These are phyloP conservation scores for Stellera chamaejasme DNA, from an alignment of 345 rosid species.

Conservation along the genomic window DNA sequence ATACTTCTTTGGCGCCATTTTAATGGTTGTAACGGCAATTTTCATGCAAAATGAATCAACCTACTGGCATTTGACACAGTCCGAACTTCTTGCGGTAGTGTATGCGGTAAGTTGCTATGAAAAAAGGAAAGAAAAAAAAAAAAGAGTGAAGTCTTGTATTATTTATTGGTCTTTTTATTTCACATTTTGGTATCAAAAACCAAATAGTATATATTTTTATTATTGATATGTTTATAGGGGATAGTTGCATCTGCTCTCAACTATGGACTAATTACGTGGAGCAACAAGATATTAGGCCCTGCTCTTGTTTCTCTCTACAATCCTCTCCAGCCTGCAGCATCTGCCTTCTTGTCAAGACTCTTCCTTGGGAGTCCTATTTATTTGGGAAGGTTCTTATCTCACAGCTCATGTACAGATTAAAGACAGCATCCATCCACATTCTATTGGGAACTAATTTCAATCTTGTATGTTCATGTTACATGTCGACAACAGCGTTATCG, in stretches of 20 bases:
- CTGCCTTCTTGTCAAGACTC: constrained; percentile 64
- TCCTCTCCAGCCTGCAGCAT: constrained; percentile 85
- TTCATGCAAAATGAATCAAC: constrained; percentile 49
- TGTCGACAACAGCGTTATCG: constrained; percentile 42
- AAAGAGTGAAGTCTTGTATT: not conserved
- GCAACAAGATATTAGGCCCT: constrained; percentile 83
- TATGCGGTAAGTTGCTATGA: constrained; percentile 60
- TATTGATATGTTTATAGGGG: constrained; percentile 30
- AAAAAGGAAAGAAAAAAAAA: too few relatives aligned
- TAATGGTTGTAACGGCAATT: constrained; percentile 58
- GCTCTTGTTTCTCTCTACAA: constrained; percentile 83
- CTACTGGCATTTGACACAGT: constrained; percentile 64
- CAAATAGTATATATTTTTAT: not conserved
- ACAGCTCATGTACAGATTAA: too few relatives aligned
- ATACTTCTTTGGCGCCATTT: constrained; percentile 63
- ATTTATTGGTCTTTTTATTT: not conserved
- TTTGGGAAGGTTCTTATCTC: constrained; percentile 58
- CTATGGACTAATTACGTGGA: constrained; percentile 82
- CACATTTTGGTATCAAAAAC: not conserved
- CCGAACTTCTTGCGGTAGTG: constrained; percentile 66
- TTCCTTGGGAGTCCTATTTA: constrained; percentile 86
- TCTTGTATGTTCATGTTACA: too few relatives aligned
- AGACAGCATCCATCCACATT: too few relatives aligned
- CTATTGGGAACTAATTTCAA: too few relatives aligned
- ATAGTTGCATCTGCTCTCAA: constrained; percentile 73